A percentile compares a stretch with the other conserved stretches of the same genome.
Evolutionary conservation across 192 early-diverging fungal genomes (phyloP).

Genomic region (Tieghemiomyces parasiticus): DNA sequence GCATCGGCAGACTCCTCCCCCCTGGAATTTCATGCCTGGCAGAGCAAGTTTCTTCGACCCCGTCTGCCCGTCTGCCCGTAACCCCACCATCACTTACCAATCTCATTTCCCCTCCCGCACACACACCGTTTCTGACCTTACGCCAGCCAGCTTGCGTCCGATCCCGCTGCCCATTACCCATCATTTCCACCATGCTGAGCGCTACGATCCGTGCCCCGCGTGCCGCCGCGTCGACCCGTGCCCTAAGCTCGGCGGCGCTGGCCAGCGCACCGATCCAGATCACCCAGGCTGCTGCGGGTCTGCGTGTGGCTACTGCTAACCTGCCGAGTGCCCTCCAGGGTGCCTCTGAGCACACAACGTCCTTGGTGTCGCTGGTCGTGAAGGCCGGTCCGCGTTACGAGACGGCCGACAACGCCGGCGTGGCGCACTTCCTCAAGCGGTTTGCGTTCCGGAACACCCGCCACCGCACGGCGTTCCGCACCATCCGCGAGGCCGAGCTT

Average conservation of each 20-base stretch:
- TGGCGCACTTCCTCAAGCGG: slow-evolving; percentile 82
- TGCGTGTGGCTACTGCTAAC: not conserved
- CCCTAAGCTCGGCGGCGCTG: not conserved
- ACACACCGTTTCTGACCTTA: no score
- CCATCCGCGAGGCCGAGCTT: slow-evolving; percentile 80
- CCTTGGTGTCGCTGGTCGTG: slow-evolving; percentile 70
- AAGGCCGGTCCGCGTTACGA: slow-evolving; percentile 81
- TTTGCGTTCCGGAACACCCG: slow-evolving; percentile 75
- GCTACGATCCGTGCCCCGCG: not conserved
- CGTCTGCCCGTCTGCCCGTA: no score
- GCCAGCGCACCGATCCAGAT: not conserved
- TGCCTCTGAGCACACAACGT: no score
- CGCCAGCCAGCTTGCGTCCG: no score
- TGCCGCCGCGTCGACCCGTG: not conserved
- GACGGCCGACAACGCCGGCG: slow-evolving; percentile 52
- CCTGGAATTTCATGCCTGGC: no score
- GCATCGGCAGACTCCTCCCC: no score
- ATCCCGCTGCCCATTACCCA: not conserved
- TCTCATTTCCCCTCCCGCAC: no score
- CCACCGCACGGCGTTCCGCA: slow-evolving; percentile 70
- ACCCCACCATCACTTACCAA: no score
- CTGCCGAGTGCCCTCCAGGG: slow-evolving; percentile 41
- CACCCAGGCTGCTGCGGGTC: not conserved
- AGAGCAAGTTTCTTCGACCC: no score
- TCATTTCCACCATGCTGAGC: not conserved